A percentile compares a stretch with the other conserved stretches of the same genome.
phyloP scores from a whole-genome alignment of 2,329 filamentous ascomycete species.

The Lecanicillium sp. region DNA sequence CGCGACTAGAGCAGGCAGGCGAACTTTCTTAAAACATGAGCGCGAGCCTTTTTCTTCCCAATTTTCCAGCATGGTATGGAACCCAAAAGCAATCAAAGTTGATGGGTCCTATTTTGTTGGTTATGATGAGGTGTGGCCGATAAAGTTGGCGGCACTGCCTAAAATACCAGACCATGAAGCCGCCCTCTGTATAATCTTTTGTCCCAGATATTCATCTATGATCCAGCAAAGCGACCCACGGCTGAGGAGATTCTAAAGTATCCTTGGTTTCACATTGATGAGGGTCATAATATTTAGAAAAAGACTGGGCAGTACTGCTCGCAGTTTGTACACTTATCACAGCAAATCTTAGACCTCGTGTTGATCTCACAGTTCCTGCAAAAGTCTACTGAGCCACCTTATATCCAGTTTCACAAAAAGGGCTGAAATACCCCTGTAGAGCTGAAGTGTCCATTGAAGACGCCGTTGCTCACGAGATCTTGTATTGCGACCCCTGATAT shows the following conservation, averaged over 20 bases:
- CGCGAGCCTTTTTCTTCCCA: constrained; percentile 10
- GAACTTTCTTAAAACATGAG: not conserved
- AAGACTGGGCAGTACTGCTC: too few relatives aligned
- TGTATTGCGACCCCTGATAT: too few relatives aligned
- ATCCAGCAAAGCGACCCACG: constrained; percentile 12
- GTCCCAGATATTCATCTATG: constrained; percentile 16
- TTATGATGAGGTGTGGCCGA: constrained; percentile 10
- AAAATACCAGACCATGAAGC: constrained; percentile 14
- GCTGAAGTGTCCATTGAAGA: too few relatives aligned
- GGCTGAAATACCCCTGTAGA: too few relatives aligned
- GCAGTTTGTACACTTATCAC: too few relatives aligned
- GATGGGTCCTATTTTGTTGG: constrained; percentile 10
- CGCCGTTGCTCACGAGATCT: too few relatives aligned
- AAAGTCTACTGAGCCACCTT: too few relatives aligned
- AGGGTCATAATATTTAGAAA: too few relatives aligned
- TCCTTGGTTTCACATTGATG: too few relatives aligned
- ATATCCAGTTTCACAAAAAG: too few relatives aligned
- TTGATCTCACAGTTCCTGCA: too few relatives aligned
- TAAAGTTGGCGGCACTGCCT: constrained; percentile 9
- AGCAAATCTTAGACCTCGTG: too few relatives aligned
- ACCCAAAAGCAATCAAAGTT: constrained; percentile 11
- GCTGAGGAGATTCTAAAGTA: constrained; percentile 14
- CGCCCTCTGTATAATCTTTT: constrained; percentile 14
- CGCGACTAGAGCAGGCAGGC: not conserved
- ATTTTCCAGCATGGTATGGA: constrained; percentile 13